Conservation (phyloP, 2,329 filamentous ascomycete genomes). For the Aurifilum marmelostoma region DNA sequence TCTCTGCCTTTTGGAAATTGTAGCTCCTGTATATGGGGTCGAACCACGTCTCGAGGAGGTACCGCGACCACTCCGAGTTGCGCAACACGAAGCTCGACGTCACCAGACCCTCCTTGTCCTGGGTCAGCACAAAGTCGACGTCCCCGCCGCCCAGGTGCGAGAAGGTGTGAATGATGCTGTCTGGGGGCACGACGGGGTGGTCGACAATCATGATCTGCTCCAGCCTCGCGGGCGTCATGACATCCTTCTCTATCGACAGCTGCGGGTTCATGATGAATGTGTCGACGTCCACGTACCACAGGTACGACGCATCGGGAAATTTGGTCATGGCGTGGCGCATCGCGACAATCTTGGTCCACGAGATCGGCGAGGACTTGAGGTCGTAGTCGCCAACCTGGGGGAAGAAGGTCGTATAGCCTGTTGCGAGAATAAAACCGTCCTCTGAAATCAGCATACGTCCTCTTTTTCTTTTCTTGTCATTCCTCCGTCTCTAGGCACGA, state of each 20-base stretch:
- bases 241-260: slow-evolving; percentile 68
- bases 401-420: slow-evolving; percentile 87
- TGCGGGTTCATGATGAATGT: slow-evolving; percentile 86
- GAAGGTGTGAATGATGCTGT: slow-evolving; percentile 97
- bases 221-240: slow-evolving; percentile 69
- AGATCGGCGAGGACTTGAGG: slow-evolving; percentile 59
- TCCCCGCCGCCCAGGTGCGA: slow-evolving; percentile 75
- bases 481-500: background rate
- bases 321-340: slow-evolving; percentile 85
- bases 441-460: slow-evolving; percentile 66
- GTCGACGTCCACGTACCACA: slow-evolving; percentile 87
- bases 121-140: slow-evolving; percentile 80
- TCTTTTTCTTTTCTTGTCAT: background rate
- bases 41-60: slow-evolving; percentile 94
- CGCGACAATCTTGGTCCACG: slow-evolving; percentile 81
- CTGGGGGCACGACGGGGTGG: slow-evolving; percentile 85
- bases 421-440: slow-evolving; percentile 69
- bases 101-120: slow-evolving; percentile 80
- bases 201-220: slow-evolving; percentile 84
- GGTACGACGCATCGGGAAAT: slow-evolving; percentile 74
- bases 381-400: slow-evolving; percentile 77
- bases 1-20: slow-evolving; percentile 94
- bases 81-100: slow-evolving; percentile 78
- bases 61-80: slow-evolving; percentile 88
- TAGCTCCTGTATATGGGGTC: slow-evolving; percentile 92